These are phyloP conservation scores for Musa balbisiana DNA, from an alignment of 202 grass and related monocot species.

Conservation along the genomic window DNA sequence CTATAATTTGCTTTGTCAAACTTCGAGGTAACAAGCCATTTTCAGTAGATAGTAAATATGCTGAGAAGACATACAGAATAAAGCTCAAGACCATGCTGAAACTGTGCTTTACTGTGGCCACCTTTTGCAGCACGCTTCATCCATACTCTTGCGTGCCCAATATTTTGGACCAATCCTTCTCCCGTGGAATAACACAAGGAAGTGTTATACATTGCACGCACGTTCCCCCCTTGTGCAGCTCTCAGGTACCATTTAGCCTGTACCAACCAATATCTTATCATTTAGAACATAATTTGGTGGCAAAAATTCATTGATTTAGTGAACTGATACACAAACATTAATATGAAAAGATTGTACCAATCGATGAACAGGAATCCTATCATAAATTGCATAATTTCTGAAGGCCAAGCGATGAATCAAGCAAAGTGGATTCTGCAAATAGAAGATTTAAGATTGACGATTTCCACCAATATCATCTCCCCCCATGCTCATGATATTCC, in stretches of 20 bases:
- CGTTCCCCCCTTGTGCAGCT: conserved; percentile 59
- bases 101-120: conserved; percentile 63
- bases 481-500: background rate
- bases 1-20: too few relatives aligned
- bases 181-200: conserved; percentile 47
- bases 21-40: background rate
- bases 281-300: background rate
- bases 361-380: background rate
- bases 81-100: conserved; percentile 52
- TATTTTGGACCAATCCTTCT: conserved; percentile 55
- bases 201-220: conserved; percentile 69
- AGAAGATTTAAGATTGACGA: too few relatives aligned
- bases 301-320: background rate
- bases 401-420: background rate
- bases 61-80: conserved; percentile 43
- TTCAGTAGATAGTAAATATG: conserved; percentile 1
- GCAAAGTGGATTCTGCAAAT: background rate
- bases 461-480: background rate
- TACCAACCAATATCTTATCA: conserved; percentile 19
- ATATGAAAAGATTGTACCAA: background rate
- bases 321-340: background rate
- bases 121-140: conserved; percentile 59
- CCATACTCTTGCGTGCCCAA: conserved; percentile 43
- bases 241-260: conserved; percentile 66
- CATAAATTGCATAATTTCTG: background rate